A percentile compares a stretch with the other conserved stretches of the same genome.
Conservation (phyloP, 2,329 filamentous ascomycete genomes). For the Cladosporium sp. region DNA sequence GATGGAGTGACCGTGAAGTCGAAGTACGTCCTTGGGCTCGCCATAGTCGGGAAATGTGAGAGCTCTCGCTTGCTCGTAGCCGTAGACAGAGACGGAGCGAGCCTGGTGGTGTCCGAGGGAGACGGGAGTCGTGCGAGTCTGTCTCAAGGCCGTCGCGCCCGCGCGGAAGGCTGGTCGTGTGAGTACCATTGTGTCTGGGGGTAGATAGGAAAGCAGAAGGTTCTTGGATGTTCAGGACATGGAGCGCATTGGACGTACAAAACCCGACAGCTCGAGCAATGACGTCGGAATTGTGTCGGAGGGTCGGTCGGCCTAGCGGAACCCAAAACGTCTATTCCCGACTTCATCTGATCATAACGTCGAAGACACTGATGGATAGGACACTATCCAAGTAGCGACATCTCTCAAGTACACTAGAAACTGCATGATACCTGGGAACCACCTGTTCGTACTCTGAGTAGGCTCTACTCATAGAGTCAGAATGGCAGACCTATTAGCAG, state of each 20-base stretch:
- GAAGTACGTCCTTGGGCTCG: conserved; percentile 66
- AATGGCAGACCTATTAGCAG: too few relatives aligned
- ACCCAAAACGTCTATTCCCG: background rate
- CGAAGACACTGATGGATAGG: too few relatives aligned
- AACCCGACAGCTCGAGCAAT: background rate
- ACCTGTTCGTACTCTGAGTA: too few relatives aligned
- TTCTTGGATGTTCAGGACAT: background rate
- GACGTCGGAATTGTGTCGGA: background rate
- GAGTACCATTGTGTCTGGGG: conserved; percentile 19
- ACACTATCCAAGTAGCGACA: too few relatives aligned
- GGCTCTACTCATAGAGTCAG: too few relatives aligned
- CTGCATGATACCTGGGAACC: too few relatives aligned
- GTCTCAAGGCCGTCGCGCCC: conserved; percentile 12
- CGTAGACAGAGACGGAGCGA: conserved; percentile 58
- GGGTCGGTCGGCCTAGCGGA: background rate
- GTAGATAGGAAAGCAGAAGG: background rate
- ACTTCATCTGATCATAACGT: too few relatives aligned
- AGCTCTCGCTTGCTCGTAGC: conserved; percentile 81
- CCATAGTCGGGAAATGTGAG: conserved; percentile 71
- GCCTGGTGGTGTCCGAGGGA: conserved; percentile 15
- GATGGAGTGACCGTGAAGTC: conserved; percentile 71
- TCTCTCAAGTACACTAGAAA: too few relatives aligned
- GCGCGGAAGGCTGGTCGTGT: conserved; percentile 18
- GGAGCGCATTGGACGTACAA: background rate
- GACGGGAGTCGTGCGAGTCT: conserved; percentile 1